Conservation (phyloP, 208 protist genomes). For the Histomonas meleagridis region DNA sequence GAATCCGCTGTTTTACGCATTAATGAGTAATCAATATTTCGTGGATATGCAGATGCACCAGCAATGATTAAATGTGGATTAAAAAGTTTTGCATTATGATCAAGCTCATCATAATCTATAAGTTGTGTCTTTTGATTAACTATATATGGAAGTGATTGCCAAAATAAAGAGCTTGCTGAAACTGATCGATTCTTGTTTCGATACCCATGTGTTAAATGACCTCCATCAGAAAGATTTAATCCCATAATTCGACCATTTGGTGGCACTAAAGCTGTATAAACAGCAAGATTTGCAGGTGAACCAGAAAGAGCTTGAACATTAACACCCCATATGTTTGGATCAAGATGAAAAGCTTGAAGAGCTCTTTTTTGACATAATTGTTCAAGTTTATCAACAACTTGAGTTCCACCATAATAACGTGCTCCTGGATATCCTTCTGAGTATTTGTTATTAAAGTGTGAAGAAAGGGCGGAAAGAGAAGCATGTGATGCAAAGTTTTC, state of each 20-base stretch:
- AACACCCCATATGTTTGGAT: slow-evolving; percentile 82
- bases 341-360: slow-evolving; percentile 74
- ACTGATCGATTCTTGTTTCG: slow-evolving; percentile 83
- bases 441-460: slow-evolving; percentile 95
- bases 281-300: slow-evolving; percentile 88
- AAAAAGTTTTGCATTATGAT: slow-evolving; percentile 58
- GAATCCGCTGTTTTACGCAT: slow-evolving; percentile 62
- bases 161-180: slow-evolving; percentile 86
- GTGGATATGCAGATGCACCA: slow-evolving; percentile 80
- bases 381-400: slow-evolving; percentile 90
- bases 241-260: slow-evolving; percentile 91
- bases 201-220: slow-evolving; percentile 91
- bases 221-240: slow-evolving; percentile 65
- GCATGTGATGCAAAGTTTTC: slow-evolving; percentile 92
- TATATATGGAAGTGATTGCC: slow-evolving; percentile 86
- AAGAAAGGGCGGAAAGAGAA: slow-evolving; percentile 87
- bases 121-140: slow-evolving; percentile 67
- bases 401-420: slow-evolving; percentile 78
- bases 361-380: slow-evolving; percentile 61
- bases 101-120: slow-evolving; percentile 80
- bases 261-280: slow-evolving; percentile 79
- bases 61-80: slow-evolving; percentile 80
- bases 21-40: slow-evolving; percentile 80
- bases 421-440: slow-evolving; percentile 84
- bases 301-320: slow-evolving; percentile 98